These are phyloP conservation scores for Adenanthera pavonina DNA, from an alignment of 306 rosid genomes.

Conservation along the genomic window DNA sequence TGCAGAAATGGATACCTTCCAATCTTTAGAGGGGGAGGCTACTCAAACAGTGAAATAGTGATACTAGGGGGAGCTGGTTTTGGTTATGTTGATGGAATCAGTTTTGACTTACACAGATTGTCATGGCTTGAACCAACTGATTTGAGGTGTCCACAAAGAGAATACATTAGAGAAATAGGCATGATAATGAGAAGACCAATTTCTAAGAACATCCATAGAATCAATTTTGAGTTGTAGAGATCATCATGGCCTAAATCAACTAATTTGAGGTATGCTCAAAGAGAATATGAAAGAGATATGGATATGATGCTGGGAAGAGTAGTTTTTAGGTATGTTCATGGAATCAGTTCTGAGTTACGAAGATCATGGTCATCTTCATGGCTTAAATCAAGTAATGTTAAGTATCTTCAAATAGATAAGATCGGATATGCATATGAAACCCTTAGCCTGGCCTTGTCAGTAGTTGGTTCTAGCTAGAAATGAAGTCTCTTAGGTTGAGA, in stretches of 20 bases:
- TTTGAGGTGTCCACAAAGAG: too few species aligned
- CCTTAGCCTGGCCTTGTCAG: background rate
- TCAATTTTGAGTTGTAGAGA: too few species aligned
- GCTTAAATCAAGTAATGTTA: background rate
- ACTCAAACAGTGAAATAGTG: constrained; percentile 14
- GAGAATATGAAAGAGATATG: background rate
- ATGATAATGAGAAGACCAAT: too few species aligned
- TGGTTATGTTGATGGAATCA: constrained; percentile 8
- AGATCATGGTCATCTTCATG: constrained; percentile 5
- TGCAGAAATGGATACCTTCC: constrained; percentile 11
- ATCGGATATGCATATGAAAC: background rate
- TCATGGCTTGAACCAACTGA: too few species aligned
- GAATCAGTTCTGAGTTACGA: background rate
- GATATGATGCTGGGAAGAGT: background rate
- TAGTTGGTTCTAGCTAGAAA: background rate
- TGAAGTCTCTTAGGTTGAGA: background rate
- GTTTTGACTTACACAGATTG: background rate
- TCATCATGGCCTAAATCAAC: constrained; percentile 3
- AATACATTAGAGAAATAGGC: too few species aligned
- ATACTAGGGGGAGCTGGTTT: constrained; percentile 19
- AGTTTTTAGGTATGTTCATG: background rate
- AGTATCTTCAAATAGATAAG: background rate
- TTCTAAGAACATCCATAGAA: too few species aligned
- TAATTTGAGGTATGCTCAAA: background rate
- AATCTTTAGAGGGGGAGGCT: background rate